Conservation (phyloP, 371 early-diverging fungal genomes). For the Mucor sp. region DNA sequence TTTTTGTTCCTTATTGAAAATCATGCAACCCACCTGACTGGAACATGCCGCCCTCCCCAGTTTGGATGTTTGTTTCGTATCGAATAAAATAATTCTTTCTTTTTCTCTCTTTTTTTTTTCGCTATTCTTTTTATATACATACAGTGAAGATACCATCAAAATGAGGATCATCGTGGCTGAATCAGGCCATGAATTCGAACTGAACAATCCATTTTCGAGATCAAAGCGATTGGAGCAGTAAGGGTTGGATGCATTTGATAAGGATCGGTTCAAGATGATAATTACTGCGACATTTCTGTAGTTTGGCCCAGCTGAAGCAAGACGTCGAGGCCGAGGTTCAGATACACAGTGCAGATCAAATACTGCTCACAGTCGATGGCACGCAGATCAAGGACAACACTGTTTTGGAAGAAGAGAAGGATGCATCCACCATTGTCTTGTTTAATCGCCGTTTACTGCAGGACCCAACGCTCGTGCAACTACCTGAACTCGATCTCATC, state of each 20-base stretch:
- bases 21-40: conserved; percentile 21
- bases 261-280: neutral
- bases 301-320: neutral
- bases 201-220: neutral
- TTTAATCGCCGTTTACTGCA: conserved; percentile 27
- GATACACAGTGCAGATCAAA: conserved; percentile 10
- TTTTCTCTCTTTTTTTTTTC: neutral
- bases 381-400: conserved; percentile 14
- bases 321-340: neutral
- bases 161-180: conserved; percentile 25
- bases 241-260: neutral
- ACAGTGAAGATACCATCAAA: neutral
- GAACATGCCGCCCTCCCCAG: neutral
- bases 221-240: neutral
- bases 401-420: neutral
- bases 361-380: conserved; percentile 11
- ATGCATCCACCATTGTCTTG: conserved; percentile 2
- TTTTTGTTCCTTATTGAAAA: conserved; percentile 23
- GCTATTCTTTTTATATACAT: conserved; percentile 1
- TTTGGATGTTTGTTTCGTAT: neutral
- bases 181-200: conserved; percentile 13
- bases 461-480: neutral
- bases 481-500: neutral
- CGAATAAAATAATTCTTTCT: neutral
- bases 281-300: neutral